Base-by-base conservation (phyloP, 345 rosid genomes). In the Anacardium occidentale region DNA sequence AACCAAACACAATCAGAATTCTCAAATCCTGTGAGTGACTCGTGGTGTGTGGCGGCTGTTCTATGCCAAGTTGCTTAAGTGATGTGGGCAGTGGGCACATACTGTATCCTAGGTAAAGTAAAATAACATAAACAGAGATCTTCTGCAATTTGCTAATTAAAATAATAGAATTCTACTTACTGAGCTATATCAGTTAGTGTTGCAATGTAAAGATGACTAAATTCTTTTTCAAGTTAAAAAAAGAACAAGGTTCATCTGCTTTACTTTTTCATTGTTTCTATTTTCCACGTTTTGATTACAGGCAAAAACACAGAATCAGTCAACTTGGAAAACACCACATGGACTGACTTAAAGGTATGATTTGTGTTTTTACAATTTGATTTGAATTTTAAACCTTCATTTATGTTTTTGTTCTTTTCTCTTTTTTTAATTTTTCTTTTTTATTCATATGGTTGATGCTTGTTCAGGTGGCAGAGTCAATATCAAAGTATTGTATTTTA, bases 401-500 rank as follows among this genome's bases (percentile, higher is more conserved):
- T n/a, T 47, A 24, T 12, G 2, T 10, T n/a, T 24, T 13, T 17
- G 37, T 52, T 44, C 24, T 37, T 3, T 29, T 3, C 32, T 37
- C 9, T 37, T 37, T 37, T 7, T 37, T 5, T 6, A 34, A 5
- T 37, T 5, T 7, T 5, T 18, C 8, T 57, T 32, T 7, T 24
- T 62, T 22, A 63, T 21, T 59, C 22, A 21, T 26, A 53, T 21
- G 15, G 54, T 74, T 34, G 18, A 12, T 70, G 45, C 55, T 74
- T 40, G 58, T 70, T 71, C 74, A 94, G 98, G 90, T 90, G 59
- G 86, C 83, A 17, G 93, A 90, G 71, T 79, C 94, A 7, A 29
- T 94, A 70, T 88, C 89, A 0, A 94, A 92, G 84, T 85, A 83
- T 81, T 90, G 97, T 67, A 62, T 94, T 70, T 81, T 94, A 22